Percentiles rank a stretch among this genome's conserved stretches.
phyloP scores from a whole-genome alignment of 768 basidiomycete genomes.

The Lentinula boryana region DNA sequence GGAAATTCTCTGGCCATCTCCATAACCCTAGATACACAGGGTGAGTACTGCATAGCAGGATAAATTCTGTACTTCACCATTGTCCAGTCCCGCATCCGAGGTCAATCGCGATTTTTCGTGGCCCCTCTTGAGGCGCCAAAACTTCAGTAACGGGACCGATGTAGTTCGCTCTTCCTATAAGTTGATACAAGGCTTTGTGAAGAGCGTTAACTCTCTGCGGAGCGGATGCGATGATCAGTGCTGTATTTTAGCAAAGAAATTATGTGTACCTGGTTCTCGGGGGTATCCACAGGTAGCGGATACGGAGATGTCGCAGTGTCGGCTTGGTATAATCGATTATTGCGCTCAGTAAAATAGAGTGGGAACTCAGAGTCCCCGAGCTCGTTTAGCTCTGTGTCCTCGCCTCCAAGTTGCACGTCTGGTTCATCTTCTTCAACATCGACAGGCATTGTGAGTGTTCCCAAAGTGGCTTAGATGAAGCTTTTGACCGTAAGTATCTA shows the following conservation, averaged over 20 bases:
- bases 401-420: background rate
- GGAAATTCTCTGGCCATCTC: constrained; percentile 69
- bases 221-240: background rate
- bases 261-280: constrained; percentile 55
- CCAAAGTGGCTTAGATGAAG: background rate
- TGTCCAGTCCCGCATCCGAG: constrained; percentile 70
- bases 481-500: background rate
- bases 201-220: constrained; percentile 46
- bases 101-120: constrained; percentile 56
- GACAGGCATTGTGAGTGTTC: background rate
- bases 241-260: background rate
- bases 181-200: constrained; percentile 41
- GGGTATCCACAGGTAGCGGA: constrained; percentile 65
- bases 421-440: background rate
- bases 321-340: constrained; percentile 65
- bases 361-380: constrained; percentile 50
- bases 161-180: constrained; percentile 48
- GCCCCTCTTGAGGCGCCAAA: constrained; percentile 33
- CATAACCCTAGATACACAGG: constrained; percentile 45
- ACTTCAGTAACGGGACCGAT: constrained; percentile 54
- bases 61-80: constrained; percentile 44
- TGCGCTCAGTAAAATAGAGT: constrained; percentile 48
- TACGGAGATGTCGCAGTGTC: constrained; percentile 52
- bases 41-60: constrained; percentile 12
- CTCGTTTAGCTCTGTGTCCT: constrained; percentile 27